Conservation (phyloP, 1,284 basidiomycete genomes). For the Ceratobasidium sp. region DNA sequence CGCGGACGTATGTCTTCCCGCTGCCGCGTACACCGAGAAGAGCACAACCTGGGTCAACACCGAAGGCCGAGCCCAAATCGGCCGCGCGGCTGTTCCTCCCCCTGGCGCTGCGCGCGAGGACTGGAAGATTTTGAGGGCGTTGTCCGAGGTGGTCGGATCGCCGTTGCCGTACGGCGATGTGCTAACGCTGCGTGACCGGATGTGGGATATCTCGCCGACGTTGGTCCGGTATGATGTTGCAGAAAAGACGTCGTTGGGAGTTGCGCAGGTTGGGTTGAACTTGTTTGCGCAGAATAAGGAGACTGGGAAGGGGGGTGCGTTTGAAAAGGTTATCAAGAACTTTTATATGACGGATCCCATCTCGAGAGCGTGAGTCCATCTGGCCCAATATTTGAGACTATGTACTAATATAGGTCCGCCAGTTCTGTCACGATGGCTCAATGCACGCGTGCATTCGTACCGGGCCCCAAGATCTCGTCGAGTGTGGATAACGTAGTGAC, state of each 20-base stretch:
- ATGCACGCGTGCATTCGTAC: constrained; percentile 82
- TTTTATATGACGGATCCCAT: constrained; percentile 97
- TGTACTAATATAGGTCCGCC: constrained; percentile 42
- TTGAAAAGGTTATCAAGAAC: constrained; percentile 89
- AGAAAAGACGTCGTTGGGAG: constrained; percentile 82
- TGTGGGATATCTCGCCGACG: constrained; percentile 97
- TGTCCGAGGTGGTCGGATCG: constrained; percentile 88
- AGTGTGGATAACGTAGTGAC: constrained; percentile 36
- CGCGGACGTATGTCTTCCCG: constrained; percentile 96
- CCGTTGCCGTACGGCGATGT: constrained; percentile 94
- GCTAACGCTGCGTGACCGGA: constrained; percentile 88
- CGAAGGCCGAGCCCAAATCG: constrained; percentile 93
- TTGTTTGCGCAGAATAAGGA: constrained; percentile 71
- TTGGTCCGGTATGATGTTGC: constrained; percentile 89
- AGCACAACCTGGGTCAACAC: constrained; percentile 96
- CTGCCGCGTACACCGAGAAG: constrained; percentile 97
- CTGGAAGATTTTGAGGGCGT: constrained; percentile 97
- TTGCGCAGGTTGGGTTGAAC: constrained; percentile 80
- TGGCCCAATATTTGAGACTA: not conserved
- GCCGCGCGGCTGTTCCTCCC: constrained; percentile 93
- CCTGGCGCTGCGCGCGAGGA: constrained; percentile 96
- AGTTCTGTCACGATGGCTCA: constrained; percentile 91
- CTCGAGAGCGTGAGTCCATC: constrained; percentile 78
- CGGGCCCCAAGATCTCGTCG: constrained; percentile 65
- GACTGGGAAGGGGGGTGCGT: constrained; percentile 65